phyloP scores from a whole-genome alignment of 2,329 filamentous ascomycete species.

The Chaetomium olivaceum region DNA sequence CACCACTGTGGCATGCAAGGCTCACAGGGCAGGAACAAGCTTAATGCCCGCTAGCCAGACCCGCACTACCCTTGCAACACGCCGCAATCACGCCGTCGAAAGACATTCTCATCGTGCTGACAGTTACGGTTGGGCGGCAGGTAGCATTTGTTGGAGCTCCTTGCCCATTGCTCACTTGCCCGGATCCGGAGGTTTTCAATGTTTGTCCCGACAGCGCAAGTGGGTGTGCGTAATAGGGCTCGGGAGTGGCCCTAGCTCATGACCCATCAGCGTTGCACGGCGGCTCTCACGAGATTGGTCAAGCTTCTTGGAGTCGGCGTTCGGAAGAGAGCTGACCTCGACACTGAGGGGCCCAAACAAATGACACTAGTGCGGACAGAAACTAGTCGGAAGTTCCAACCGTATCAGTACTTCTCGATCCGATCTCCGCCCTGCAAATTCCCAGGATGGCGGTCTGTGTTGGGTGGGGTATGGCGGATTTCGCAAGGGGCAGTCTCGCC shows the following conservation, averaged over 20 bases:
- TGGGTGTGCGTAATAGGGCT: background rate
- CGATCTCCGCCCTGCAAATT: constrained; percentile 22
- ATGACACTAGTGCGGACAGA: constrained; percentile 20
- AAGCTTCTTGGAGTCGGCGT: constrained; percentile 15
- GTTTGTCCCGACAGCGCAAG: background rate
- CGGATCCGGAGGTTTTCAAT: background rate
- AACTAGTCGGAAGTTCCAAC: constrained; percentile 19
- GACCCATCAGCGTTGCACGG: constrained; percentile 21
- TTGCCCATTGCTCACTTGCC: background rate
- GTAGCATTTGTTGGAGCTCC: background rate
- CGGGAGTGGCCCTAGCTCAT: constrained; percentile 21
- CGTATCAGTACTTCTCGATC: constrained; percentile 29
- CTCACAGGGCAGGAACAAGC: constrained; percentile 16
- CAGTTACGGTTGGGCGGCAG: background rate
- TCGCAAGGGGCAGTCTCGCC: background rate
- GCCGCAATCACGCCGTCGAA: background rate
- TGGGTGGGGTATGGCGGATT: constrained; percentile 7
- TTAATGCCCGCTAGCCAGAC: constrained; percentile 2
- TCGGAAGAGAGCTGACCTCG: constrained; percentile 24
- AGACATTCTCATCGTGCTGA: constrained; percentile 2
- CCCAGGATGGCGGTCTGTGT: constrained; percentile 12
- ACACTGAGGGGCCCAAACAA: constrained; percentile 11
- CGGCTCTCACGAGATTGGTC: constrained; percentile 26
- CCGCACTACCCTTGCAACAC: background rate
- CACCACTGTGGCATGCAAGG: constrained; percentile 6